These are phyloP conservation scores for Trebouxia sp. DNA, from an alignment of 139 green algal genomes.

Conservation along the genomic window DNA sequence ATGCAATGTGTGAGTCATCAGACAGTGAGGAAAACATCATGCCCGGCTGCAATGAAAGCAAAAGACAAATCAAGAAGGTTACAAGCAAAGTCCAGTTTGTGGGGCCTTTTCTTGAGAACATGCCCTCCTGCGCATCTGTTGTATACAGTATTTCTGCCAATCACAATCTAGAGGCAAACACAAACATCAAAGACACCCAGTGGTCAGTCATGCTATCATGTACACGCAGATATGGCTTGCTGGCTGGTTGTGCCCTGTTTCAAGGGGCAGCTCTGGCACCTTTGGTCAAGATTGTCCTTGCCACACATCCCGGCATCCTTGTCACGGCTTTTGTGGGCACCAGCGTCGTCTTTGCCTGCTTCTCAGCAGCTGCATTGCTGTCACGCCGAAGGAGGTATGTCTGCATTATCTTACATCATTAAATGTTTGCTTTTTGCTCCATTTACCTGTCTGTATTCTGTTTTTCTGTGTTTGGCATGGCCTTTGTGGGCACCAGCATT, in stretches of 20 bases:
- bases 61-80: no score
- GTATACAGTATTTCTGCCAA: background rate
- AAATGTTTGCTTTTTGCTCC: background rate
- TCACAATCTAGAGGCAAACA: background rate
- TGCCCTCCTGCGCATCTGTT: no score
- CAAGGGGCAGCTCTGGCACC: slow-evolving; percentile 55
- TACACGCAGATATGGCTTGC: slow-evolving; percentile 44
- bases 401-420: background rate
- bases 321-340: slow-evolving; percentile 57
- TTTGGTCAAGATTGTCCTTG: slow-evolving; percentile 50
- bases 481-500: slow-evolving; percentile 48
- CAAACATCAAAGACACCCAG: background rate
- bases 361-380: slow-evolving; percentile 65
- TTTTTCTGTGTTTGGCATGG: no score
- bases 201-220: no score
- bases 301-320: slow-evolving; percentile 49
- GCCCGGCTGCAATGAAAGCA: no score
- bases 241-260: slow-evolving; percentile 55
- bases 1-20: no score
- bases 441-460: no score
- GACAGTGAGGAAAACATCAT: no score
- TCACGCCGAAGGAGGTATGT: slow-evolving; percentile 60
- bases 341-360: slow-evolving; percentile 66
- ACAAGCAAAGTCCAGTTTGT: no score
- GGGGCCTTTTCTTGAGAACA: no score